Evolutionary conservation across 2,329 filamentous ascomycete genomes (phyloP).

Genomic region (Botryotinia narcissicola): DNA sequence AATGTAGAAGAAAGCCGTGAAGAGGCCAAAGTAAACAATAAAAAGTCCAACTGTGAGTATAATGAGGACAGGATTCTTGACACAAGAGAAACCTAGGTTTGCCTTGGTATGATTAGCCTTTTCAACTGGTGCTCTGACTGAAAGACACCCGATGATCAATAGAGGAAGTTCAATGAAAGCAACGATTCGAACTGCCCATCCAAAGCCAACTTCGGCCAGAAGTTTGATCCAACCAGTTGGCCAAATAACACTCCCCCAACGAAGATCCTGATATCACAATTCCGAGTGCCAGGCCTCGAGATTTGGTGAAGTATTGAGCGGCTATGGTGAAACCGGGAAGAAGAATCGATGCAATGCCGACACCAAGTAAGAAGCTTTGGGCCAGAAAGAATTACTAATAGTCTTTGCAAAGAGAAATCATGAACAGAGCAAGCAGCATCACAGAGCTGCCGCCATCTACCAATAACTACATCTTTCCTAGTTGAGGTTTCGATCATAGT

Average conservation of each 20-base stretch:
- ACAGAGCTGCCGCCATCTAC: conserved; percentile 23
- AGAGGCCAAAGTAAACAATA: conserved; percentile 42
- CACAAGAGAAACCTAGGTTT: conserved; percentile 23
- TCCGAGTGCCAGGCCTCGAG: conserved; percentile 30
- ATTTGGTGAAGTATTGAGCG: conserved; percentile 23
- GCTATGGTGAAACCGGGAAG: conserved; percentile 30
- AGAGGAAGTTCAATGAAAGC: conserved; percentile 32
- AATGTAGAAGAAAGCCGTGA: conserved; percentile 50
- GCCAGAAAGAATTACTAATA: conserved; percentile 40
- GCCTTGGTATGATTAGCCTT: conserved; percentile 8
- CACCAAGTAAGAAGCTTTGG: conserved; percentile 31
- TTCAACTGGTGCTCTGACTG: conserved; percentile 12
- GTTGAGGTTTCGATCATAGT: neutral
- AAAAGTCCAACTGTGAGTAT: conserved; percentile 29
- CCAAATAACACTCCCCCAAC: conserved; percentile 39
- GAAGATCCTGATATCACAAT: conserved; percentile 36
- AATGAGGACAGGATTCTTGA: conserved; percentile 26
- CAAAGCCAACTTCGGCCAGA: conserved; percentile 36
- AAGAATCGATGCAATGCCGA: conserved; percentile 31
- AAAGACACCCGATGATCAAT: conserved; percentile 22
- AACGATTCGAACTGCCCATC: conserved; percentile 30
- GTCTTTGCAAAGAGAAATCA: conserved; percentile 34
- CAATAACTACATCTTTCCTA: neutral
- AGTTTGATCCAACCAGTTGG: conserved; percentile 38
- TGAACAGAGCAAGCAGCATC: conserved; percentile 15